These are phyloP conservation scores for Coleophoma crateriformis DNA, from an alignment of 2,329 filamentous ascomycete species.

Conservation along the genomic window DNA sequence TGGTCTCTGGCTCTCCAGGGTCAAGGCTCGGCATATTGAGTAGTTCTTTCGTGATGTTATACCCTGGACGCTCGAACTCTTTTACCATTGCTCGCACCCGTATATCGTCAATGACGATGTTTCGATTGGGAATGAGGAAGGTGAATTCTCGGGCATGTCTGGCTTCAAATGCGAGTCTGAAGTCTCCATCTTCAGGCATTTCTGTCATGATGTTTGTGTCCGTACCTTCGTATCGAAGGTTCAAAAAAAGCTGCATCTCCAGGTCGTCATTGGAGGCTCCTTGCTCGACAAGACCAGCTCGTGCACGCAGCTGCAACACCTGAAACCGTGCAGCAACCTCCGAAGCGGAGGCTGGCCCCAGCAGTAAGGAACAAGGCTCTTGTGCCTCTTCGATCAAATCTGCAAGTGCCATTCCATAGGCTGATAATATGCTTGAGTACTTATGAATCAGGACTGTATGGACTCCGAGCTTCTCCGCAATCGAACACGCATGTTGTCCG, in stretches of 20 bases:
- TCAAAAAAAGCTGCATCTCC: constrained; percentile 85
- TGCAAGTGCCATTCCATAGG: constrained; percentile 84
- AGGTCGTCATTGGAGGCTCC: constrained; percentile 71
- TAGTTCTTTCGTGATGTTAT: not conserved
- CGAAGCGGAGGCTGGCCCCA: constrained; percentile 40
- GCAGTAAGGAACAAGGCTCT: constrained; percentile 59
- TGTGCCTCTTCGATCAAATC: constrained; percentile 89
- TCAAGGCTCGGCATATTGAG: not conserved
- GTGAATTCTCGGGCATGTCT: constrained; percentile 89
- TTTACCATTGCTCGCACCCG: constrained; percentile 66
- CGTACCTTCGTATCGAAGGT: constrained; percentile 84
- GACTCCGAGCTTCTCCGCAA: constrained; percentile 71
- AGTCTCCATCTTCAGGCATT: constrained; percentile 62
- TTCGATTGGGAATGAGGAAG: constrained; percentile 67
- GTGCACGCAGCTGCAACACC: constrained; percentile 70
- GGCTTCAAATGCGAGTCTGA: constrained; percentile 72
- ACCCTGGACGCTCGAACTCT: too few species aligned
- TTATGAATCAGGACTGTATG: constrained; percentile 73
- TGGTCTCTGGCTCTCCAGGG: not conserved
- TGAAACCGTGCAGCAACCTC: constrained; percentile 40
- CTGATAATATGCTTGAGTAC: constrained; percentile 81
- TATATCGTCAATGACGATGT: constrained; percentile 84
- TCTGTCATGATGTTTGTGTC: constrained; percentile 86
- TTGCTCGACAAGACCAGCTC: constrained; percentile 60
- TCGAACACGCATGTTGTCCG: constrained; percentile 82